phyloP scores from a whole-genome alignment of 75 land plant species.

The Pinus albicaulis region DNA sequence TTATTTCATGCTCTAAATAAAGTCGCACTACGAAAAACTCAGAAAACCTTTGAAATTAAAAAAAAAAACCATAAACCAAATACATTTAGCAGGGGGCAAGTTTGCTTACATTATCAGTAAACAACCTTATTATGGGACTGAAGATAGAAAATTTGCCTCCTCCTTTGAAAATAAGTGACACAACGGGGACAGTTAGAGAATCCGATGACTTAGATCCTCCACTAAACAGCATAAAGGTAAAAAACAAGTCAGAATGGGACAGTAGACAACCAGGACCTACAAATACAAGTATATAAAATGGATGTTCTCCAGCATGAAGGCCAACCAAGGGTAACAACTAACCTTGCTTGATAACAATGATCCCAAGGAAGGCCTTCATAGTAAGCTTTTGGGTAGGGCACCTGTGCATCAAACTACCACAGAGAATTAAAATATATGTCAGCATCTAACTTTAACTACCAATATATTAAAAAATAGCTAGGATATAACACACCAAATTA shows the following conservation, averaged over 20 bases:
- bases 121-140: slow-evolving; percentile 42
- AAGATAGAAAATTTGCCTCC: slow-evolving; percentile 64
- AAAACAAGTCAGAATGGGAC: neutral
- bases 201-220: slow-evolving; percentile 3
- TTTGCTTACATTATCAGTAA: slow-evolving; percentile 31
- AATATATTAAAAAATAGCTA: neutral
- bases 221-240: neutral
- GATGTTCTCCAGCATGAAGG: neutral
- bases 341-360: slow-evolving; percentile 72
- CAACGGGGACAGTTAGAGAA: slow-evolving; percentile 32
- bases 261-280: neutral
- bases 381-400: slow-evolving; percentile 33
- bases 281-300: no score
- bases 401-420: slow-evolving; percentile 58
- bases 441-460: neutral
- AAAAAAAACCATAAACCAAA: neutral
- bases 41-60: neutral
- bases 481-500: neutral
- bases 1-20: neutral
- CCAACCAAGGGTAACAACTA: neutral
- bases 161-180: slow-evolving; percentile 37
- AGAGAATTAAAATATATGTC: slow-evolving; percentile 1
- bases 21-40: neutral
- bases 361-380: slow-evolving; percentile 42
- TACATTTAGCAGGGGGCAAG: neutral